Base-by-base conservation (phyloP, 192 early-diverging fungal genomes). In the Coemansia sp. region DNA sequence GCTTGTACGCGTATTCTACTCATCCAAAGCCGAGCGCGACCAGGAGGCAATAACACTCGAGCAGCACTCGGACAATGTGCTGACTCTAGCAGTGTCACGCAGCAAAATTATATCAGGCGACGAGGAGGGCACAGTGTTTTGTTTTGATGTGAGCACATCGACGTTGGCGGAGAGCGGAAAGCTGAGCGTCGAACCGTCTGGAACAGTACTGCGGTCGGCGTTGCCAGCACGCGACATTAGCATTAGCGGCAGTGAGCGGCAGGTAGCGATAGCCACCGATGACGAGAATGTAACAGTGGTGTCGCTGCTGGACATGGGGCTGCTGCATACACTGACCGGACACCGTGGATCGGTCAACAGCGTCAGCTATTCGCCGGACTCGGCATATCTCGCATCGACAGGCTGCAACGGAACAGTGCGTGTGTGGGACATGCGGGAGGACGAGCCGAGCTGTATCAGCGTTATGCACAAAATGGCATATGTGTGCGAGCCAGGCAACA, bases 401-500 rank as follows among this genome's bases (percentile, higher is more conserved):
- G 83, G 80, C 15, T 83, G 84, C 56, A 84, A 89, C 49, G 91
- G 91, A 14, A 82, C 84, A 2, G 72, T 90, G 21, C 73, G 82
- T 37, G 67, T 92, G 8, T 92, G 88, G 88, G 85, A 90, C 67
- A 65, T 87, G 63, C 67, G 81, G 15, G 59, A 60, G 5, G 43
- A 49, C 10, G 77, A 80, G 35, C 83, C 86, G 7, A 68, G 62
- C 35, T 81, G 74, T 41, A 59, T 82, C 8, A 72, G 84, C 35
- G 60, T 74, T 14, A 64, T 87, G 17, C 66, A 35, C 45, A 66
- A 52, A 54, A 58, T 51, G 54, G 73, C 57, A 25, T 82, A 64
- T 32, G 66, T 38, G 59, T 84, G 55, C 67, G 79, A 54, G 84
- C 85, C 77, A 60, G 69, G 66, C n/a, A 65, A 56, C 57, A 61